Base-by-base conservation (phyloP, 768 basidiomycete genomes). In the Lactarius sp. region DNA sequence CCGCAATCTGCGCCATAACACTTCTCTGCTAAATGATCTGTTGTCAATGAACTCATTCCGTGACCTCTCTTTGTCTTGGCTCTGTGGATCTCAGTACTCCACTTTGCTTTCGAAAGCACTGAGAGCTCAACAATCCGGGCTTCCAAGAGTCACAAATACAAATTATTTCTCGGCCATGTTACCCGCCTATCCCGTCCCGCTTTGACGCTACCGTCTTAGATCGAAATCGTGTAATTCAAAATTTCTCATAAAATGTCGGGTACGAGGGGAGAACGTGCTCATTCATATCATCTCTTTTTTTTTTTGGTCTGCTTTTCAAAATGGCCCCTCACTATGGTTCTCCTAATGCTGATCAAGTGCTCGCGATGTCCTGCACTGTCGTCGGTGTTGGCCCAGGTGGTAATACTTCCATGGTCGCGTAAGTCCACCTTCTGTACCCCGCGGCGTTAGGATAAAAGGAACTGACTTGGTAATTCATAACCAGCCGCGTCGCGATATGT, bases 381-480 rank as follows among this genome's bases (percentile, higher is more conserved):
- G 86, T 91, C n/a, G 90, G 90, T 13, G 86, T 88, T 42, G 89
- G 89, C 34, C 85, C 87, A 18, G 89, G 90, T 3, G 90, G 90
- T 7, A 86, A 86, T 16, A 92, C 90, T 2, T 82, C 85, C 44
- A 88, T 92, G 85, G 78, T 92, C 41, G 90, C 89, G 90, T 91
- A 76, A 66, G 86, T 80, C 27, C 37, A 37, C 37, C 6, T 14
- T 41, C 57, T 58, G 37, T 59, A 31, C 42, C 56, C 47, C 33
- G 51, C 63, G 39, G 54, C 13, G 7, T 52, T 60, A 41, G 41
- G 41, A 60, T 46, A 27, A 22, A 27, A n/a, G 10, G 22, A 7
- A 36, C n/a, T 65, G 59, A 59, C 36, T 16, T 8, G 33, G 59
- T 31, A 46, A 52, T 22, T 14, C 4, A 5, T 2, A 60, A 37